Base-by-base conservation (phyloP, 352 stramenopile genomes). In the Pythium vanterpoolii region DNA sequence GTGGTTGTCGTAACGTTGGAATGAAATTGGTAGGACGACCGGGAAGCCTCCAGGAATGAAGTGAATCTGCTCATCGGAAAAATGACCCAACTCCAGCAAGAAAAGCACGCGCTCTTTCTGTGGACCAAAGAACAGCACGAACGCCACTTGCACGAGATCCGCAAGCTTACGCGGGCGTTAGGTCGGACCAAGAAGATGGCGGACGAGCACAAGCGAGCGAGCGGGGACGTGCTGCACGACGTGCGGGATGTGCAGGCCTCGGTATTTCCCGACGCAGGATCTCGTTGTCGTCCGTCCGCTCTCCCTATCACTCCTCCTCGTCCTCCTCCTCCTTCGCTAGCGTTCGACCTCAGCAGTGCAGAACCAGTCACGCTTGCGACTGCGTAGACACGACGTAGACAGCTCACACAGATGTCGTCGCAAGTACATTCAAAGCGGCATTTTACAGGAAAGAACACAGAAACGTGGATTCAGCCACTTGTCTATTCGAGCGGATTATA, bases 401-500 rank as follows among this genome's bases (percentile, higher is more conserved):
- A 2, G 13, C 11, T 3, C 31, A 24, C 10, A 26, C 34, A 42
- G 34, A 42, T 36, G 6, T 36, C 31, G 11, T 36, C n/a, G n/a
- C n/a, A n/a, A n/a, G n/a, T n/a, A n/a, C n/a, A n/a, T n/a, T n/a
- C n/a, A n/a, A n/a, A n/a, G n/a, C n/a, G n/a, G n/a, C n/a, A n/a
- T n/a, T n/a, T n/a, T n/a, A n/a, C n/a, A n/a, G n/a, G n/a, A n/a
- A n/a, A n/a, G n/a, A 36, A 36, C 23, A 13, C 5, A 31, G 21
- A n/a, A 43, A 55, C 30, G 30, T 11, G 28, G 46, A 40, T 30
- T 55, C 31, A 47, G 45, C n/a, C n/a, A 58, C 28, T 23, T 19
- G 14, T 38, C 51, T 87, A 95, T 73, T 96, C 83, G 40, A 96
- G 62, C 11, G 87, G 87, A 55, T 83, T 95, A 72, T 94, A 96